These are phyloP conservation scores for Ganoderma sinense DNA, from an alignment of 1,284 basidiomycete genomes.

Conservation along the genomic window DNA sequence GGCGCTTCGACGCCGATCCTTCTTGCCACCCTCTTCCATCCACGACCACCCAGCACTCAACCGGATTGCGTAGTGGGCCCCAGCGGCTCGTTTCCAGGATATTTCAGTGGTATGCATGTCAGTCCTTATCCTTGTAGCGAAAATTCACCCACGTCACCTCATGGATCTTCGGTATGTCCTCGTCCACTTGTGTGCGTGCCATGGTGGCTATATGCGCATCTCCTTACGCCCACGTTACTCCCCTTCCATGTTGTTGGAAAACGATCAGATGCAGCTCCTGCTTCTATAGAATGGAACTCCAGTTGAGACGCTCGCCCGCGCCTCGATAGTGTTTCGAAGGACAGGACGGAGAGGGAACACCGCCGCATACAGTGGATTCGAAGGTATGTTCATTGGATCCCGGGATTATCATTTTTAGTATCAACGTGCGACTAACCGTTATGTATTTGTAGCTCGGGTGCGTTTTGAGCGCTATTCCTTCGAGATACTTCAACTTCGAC, in stretches of 20 bases:
- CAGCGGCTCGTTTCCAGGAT: background rate
- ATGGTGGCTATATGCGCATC: background rate
- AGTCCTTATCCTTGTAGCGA: background rate
- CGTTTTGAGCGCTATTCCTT: background rate
- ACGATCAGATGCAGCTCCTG: background rate
- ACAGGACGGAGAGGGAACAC: background rate
- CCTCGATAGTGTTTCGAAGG: background rate
- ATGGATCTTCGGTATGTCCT: background rate
- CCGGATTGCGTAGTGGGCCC: background rate
- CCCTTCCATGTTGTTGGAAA: background rate
- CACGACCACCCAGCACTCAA: background rate
- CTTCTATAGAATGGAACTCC: background rate
- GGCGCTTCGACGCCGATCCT: background rate
- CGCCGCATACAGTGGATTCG: background rate
- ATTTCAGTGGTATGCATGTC: background rate
- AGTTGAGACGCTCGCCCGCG: background rate
- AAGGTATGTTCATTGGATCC: background rate
- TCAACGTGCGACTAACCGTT: background rate
- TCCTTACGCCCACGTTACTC: background rate
- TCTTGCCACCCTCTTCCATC: background rate
- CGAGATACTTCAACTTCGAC: background rate
- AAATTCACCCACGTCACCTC: background rate
- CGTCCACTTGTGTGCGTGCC: background rate
- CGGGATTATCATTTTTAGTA: background rate
- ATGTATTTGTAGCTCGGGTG: background rate